Base-by-base conservation (phyloP, 306 rosid species). In the Prosopis cineraria region DNA sequence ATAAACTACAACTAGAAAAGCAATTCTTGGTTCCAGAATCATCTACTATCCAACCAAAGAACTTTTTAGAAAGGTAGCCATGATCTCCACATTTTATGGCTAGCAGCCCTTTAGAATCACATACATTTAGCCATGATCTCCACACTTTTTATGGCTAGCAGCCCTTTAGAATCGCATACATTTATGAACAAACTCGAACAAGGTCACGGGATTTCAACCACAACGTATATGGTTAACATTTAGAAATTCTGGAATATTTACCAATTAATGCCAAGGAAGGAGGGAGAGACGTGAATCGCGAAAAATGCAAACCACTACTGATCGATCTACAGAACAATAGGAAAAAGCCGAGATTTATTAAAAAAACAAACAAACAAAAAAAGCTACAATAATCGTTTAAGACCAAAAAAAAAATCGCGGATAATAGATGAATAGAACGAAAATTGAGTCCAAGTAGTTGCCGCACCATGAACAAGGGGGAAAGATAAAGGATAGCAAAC, bases 51-150 rank as follows among this genome's bases (percentile, higher is more conserved):
- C 68, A 40, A 55, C 44, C 20, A 3, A 36, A 47, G 30, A 68
- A 24, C 30, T 6, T 25, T 19, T 13, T 0, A 12, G 12, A 45
- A 45, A 45, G 5, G 52, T 0, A 14, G 24, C 70, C 48, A 78
- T 14, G 22, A 50, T 14, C 50, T 58, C 60, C 52, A 4, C 27
- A 69, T 59, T 59, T 22, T 59, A 31, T 59, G 24, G 24, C 24
- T 9, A 59, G 55, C 25, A 70, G 36, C 68, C 50, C 43, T 77
- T 39, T 13, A 53, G 20, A 41, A 78, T 68, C 59, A 68, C 22
- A 33, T 58, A 10, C 25, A n/a, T n/a, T n/a, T 0, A 14, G 24
- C 70, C 48, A 78, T 14, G 22, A 50, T 14, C 50, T 58, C 60
- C 52, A 4, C 27, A 69, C n/a, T n/a, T 59, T 59, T 22, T 59